phyloP scores from a whole-genome alignment of 192 early-diverging fungal species.

The Gonapodya prolifera region DNA sequence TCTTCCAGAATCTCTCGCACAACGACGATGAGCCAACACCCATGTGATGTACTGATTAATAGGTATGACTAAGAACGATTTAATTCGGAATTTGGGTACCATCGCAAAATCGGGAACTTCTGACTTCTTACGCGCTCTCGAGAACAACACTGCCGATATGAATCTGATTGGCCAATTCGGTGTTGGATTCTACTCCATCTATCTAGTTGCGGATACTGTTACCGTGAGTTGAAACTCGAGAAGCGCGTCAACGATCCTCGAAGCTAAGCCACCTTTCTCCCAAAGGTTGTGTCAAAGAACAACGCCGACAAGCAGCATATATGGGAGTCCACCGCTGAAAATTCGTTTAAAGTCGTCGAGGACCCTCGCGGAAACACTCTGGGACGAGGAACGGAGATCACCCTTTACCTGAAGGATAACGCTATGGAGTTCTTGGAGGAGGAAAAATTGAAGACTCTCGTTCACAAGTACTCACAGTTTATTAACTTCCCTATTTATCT shows the following conservation, averaged over 20 bases:
- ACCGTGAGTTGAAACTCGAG: too few relatives aligned
- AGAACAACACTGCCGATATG: slow-evolving; percentile 48
- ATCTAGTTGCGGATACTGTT: slow-evolving; percentile 90
- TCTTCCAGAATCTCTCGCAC: slow-evolving; percentile 30
- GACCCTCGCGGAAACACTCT: slow-evolving; percentile 84
- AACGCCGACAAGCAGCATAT: slow-evolving; percentile 80
- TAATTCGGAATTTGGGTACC: slow-evolving; percentile 73
- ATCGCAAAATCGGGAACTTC: slow-evolving; percentile 96
- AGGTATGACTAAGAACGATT: too few relatives aligned
- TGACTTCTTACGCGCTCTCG: slow-evolving; percentile 70
- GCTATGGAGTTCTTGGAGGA: slow-evolving; percentile 70
- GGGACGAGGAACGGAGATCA: slow-evolving; percentile 89
- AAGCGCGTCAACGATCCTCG: too few relatives aligned
- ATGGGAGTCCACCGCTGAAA: slow-evolving; percentile 88
- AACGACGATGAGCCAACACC: not conserved
- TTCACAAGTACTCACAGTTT: slow-evolving; percentile 88
- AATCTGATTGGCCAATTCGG: slow-evolving; percentile 96
- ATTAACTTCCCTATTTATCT: slow-evolving; percentile 96
- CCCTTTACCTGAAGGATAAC: slow-evolving; percentile 79
- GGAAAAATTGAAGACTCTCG: slow-evolving; percentile 45
- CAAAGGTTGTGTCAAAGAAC: slow-evolving; percentile 79
- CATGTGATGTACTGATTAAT: not conserved
- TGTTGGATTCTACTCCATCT: slow-evolving; percentile 98
- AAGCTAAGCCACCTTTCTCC: too few relatives aligned
- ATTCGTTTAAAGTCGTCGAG: slow-evolving; percentile 77